Percentiles rank a stretch among this genome's conserved stretches.
Conservation (phyloP, 2,329 filamentous ascomycete genomes). For the Penicillium sp. region DNA sequence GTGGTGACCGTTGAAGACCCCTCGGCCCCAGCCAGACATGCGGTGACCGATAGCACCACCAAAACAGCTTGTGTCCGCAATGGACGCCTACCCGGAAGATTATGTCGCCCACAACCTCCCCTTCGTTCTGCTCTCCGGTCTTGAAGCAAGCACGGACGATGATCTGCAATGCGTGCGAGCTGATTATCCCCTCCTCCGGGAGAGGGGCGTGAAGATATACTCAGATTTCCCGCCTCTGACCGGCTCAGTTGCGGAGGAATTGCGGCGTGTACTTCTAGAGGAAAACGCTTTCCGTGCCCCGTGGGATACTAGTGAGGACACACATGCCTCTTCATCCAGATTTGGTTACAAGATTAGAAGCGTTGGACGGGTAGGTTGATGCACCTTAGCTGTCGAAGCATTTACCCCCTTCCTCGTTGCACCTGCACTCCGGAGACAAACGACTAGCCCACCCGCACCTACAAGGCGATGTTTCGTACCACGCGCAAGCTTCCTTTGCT, state of each 20-base stretch:
- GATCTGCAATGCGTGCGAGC: too few relatives aligned
- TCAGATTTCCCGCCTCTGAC: slow-evolving; percentile 63
- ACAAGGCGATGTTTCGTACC: too few relatives aligned
- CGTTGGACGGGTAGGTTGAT: slow-evolving; percentile 66
- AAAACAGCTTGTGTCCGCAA: slow-evolving; percentile 29
- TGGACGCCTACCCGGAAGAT: slow-evolving; percentile 47
- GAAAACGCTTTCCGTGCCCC: slow-evolving; percentile 57
- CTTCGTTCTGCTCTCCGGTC: slow-evolving; percentile 70
- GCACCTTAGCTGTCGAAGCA: too few relatives aligned
- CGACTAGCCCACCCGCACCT: too few relatives aligned
- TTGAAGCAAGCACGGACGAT: too few relatives aligned
- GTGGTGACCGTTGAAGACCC: too few relatives aligned
- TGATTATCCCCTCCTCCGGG: slow-evolving; percentile 44
- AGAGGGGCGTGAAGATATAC: slow-evolving; percentile 54
- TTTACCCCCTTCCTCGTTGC: too few relatives aligned
- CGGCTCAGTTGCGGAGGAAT: slow-evolving; percentile 54
- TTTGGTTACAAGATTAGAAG: slow-evolving; percentile 61
- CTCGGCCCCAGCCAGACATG: too few relatives aligned
- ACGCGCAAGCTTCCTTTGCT: too few relatives aligned
- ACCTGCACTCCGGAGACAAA: too few relatives aligned
- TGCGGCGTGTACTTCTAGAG: slow-evolving; percentile 58
- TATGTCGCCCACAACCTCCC: slow-evolving; percentile 84
- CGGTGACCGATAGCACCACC: slow-evolving; percentile 26
- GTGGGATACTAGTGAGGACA: too few relatives aligned
- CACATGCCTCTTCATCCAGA: too few relatives aligned